Evolutionary conservation across 169 alveolate genomes (phyloP), one percentile per base, ranked within the genome.

Genomic region (Plasmodium berghei): DNA sequence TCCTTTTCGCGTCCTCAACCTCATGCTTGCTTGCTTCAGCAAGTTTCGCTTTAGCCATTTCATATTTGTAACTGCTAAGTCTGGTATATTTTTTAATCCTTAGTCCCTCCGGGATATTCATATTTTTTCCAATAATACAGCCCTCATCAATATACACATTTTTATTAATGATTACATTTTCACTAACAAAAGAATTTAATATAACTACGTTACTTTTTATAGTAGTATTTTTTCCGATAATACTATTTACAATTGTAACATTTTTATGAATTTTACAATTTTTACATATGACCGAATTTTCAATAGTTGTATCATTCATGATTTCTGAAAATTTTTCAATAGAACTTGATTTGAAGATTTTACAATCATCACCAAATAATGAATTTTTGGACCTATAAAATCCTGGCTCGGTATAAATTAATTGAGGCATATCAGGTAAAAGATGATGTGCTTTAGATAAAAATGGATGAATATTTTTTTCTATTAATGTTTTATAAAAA

Each of bases 201-300:
- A 83, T 83, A 24, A 34, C 48, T 40, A 67, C 90, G 72, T 83
- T 83, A 26, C 56, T 55, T 45, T 83, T 83, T 22, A 83, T 26
- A 9, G 66, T 34, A 55, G 73, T 54, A 28, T 83, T 83, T 67
- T 66, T 83, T 1, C 85, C 90, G 6, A 83, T 83, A 26, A 83
- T 58, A 18, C 85, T 83, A 59, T 83, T 83, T 1, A 55, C 16
- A 66, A 83, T 83, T 66, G 52, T 83, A 34, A 67, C 77, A 67
- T 83, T 83, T 83, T 83, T 83, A 67, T 83, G 85, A n/a, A 83
- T 66, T 66, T 83, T 83, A 72, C 85, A 83, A 83, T 83, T 83
- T 67, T 83, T 83, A 48, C 90, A 67, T 28, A 83, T 83, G n/a
- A 56, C 46, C 26, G 90, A 83, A 67, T 67, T 83, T 83, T 83